These are phyloP conservation scores for Candolleomyces aberdarensis DNA, from an alignment of 768 basidiomycete genomes.

Conservation along the genomic window DNA sequence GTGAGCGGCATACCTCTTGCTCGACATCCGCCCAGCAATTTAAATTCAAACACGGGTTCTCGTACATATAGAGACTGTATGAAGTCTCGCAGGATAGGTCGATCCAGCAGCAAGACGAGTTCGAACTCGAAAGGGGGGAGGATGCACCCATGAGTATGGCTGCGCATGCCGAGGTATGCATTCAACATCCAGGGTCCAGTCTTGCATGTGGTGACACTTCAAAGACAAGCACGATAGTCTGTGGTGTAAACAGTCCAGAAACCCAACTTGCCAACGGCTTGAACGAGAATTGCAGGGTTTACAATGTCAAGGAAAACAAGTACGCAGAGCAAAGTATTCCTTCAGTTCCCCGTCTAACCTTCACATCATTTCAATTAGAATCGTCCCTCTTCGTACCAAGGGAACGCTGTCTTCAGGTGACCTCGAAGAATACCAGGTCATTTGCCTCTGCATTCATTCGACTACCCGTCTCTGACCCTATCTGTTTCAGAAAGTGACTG, in stretches of 20 bases:
- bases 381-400: slow-evolving; percentile 46
- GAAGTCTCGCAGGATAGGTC: slow-evolving; percentile 49
- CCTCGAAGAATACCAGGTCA: slow-evolving; percentile 82
- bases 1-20: slow-evolving; percentile 41
- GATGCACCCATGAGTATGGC: slow-evolving; percentile 98
- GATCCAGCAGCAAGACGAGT: slow-evolving; percentile 60
- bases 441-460: slow-evolving; percentile 10
- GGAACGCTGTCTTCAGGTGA: slow-evolving; percentile 62
- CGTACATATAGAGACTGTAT: slow-evolving; percentile 59
- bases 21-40: neutral
- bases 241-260: slow-evolving; percentile 82
- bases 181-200: neutral
- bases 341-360: neutral
- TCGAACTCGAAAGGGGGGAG: slow-evolving; percentile 75
- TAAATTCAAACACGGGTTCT: neutral
- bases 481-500: slow-evolving; percentile 74
- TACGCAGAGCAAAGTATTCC: slow-evolving; percentile 25
- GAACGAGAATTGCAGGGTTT: slow-evolving; percentile 87
- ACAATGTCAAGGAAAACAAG: slow-evolving; percentile 55
- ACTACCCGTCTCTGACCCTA: neutral
- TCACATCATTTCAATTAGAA: slow-evolving; percentile 33
- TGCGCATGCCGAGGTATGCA: slow-evolving; percentile 53
- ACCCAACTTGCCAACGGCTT: slow-evolving; percentile 58
- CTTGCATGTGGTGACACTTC: neutral
- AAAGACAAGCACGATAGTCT: slow-evolving; percentile 57